Evolutionary conservation across 148 eudicot genomes (phyloP).

Genomic region (Vaccinium macrocarpon): DNA sequence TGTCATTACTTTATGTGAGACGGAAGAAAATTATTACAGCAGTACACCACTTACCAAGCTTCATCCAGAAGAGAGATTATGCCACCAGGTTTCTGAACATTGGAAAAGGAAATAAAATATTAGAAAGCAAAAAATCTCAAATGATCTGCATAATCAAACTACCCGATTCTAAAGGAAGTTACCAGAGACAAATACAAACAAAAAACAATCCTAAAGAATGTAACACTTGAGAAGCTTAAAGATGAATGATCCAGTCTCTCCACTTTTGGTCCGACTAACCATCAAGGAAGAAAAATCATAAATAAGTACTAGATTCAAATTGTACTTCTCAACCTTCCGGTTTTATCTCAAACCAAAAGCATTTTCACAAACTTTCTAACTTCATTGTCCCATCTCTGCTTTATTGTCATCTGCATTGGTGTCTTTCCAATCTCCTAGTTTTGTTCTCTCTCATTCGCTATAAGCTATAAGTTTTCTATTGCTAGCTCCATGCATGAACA

Average conservation of each 20-base stretch:
- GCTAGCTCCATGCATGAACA: not conserved
- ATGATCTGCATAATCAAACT: not conserved
- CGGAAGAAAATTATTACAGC: constrained; percentile 6
- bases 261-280: not conserved
- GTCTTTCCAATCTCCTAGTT: not conserved
- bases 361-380: not conserved
- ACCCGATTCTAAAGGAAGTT: not conserved
- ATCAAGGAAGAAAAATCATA: not conserved
- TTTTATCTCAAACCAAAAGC: not conserved
- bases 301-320: not conserved
- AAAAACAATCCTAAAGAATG: not conserved
- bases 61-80: constrained; percentile 96
- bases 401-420: not conserved
- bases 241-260: not conserved
- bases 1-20: not conserved
- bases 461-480: not conserved
- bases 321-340: not conserved
- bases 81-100: constrained; percentile 95
- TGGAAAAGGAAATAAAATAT: constrained; percentile 9
- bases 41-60: constrained; percentile 78
- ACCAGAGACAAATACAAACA: not conserved
- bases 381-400: not conserved
- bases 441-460: not conserved
- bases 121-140: not conserved
- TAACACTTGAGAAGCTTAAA: not conserved